A percentile compares a stretch with the other conserved stretches of the same genome.
These are phyloP conservation scores for Teunomyces aglyptinius DNA, from an alignment of 805 yeast species.

Conservation along the genomic window DNA sequence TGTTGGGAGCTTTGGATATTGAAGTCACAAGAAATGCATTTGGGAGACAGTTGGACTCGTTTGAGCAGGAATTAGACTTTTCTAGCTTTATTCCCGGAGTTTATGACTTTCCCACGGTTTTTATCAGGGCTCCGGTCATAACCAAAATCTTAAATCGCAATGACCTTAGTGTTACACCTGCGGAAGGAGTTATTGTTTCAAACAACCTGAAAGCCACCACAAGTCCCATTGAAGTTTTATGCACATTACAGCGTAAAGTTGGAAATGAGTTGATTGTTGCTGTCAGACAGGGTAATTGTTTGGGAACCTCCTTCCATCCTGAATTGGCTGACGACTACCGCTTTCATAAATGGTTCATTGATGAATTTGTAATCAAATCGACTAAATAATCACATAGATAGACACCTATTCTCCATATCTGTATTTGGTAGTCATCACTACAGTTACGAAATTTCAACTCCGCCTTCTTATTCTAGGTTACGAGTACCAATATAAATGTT, in stretches of 20 bases:
- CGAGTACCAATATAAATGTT: too few relatives aligned
- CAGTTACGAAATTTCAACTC: too few relatives aligned
- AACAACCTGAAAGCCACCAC: conserved; percentile 19
- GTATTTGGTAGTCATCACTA: too few relatives aligned
- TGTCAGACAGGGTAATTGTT: conserved; percentile 60
- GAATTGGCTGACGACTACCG: conserved; percentile 56
- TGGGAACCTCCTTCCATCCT: conserved; percentile 82
- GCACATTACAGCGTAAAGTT: conserved; percentile 26
- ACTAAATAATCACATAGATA: neutral
- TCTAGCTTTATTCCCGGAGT: conserved; percentile 42
- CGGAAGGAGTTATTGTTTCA: conserved; percentile 14
- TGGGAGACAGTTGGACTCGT: conserved; percentile 74
- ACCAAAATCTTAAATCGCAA: conserved; percentile 18
- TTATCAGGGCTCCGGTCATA: conserved; percentile 78
- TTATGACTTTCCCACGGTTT: conserved; percentile 45
- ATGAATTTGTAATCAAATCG: conserved; percentile 46
- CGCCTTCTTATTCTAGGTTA: too few relatives aligned
- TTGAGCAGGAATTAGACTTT: conserved; percentile 47
- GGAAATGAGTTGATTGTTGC: conserved; percentile 55
- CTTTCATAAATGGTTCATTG: conserved; percentile 70
- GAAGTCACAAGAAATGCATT: conserved; percentile 70
- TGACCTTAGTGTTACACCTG: neutral
- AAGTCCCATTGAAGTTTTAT: conserved; percentile 40
- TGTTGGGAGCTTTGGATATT: conserved; percentile 65
- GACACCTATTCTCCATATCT: neutral